These are phyloP conservation scores for Calycina herbarum DNA, from an alignment of 2,329 filamentous ascomycete genomes.

Conservation along the genomic window DNA sequence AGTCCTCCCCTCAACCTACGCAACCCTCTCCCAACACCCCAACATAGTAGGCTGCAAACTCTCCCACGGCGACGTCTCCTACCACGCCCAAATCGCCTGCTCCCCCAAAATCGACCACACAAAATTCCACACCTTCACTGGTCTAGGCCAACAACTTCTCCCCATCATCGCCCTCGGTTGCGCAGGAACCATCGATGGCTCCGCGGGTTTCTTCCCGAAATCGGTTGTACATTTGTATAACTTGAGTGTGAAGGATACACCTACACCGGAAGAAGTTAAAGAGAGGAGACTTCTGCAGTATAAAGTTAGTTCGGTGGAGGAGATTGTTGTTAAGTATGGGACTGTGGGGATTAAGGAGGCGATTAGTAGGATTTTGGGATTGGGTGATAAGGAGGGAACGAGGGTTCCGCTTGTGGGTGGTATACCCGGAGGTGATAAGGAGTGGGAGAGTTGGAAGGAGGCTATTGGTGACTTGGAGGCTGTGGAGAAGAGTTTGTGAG, in stretches of 20 bases:
- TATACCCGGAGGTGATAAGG: slow-evolving; percentile 49
- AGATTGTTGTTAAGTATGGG: slow-evolving; percentile 59
- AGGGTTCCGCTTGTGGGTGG: slow-evolving; percentile 59
- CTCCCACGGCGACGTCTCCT: slow-evolving; percentile 66
- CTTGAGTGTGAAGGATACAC: slow-evolving; percentile 42
- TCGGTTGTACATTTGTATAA: slow-evolving; percentile 59
- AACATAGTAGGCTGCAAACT: slow-evolving; percentile 72
- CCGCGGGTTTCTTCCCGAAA: slow-evolving; percentile 65
- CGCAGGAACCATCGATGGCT: slow-evolving; percentile 65
- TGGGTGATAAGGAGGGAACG: slow-evolving; percentile 60
- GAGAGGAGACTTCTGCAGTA: slow-evolving; percentile 59
- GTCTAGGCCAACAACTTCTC: slow-evolving; percentile 64
- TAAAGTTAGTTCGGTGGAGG: slow-evolving; percentile 60
- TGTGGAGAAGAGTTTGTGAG: slow-evolving; percentile 34
- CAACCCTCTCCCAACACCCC: slow-evolving; percentile 56
- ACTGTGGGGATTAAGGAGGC: slow-evolving; percentile 67
- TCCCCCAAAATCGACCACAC: slow-evolving; percentile 59
- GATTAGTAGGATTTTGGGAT: slow-evolving; percentile 55
- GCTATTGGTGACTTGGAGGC: slow-evolving; percentile 32
- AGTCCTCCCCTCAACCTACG: slow-evolving; percentile 58
- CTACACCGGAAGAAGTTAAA: slow-evolving; percentile 44
- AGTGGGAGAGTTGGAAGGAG: slow-evolving; percentile 51
- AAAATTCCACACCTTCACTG: slow-evolving; percentile 62
- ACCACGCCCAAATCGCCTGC: slow-evolving; percentile 60
- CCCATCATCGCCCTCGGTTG: slow-evolving; percentile 63